phyloP scores from a whole-genome alignment of 2,329 filamentous ascomycete genomes.

The Rutstroemia sp. region DNA sequence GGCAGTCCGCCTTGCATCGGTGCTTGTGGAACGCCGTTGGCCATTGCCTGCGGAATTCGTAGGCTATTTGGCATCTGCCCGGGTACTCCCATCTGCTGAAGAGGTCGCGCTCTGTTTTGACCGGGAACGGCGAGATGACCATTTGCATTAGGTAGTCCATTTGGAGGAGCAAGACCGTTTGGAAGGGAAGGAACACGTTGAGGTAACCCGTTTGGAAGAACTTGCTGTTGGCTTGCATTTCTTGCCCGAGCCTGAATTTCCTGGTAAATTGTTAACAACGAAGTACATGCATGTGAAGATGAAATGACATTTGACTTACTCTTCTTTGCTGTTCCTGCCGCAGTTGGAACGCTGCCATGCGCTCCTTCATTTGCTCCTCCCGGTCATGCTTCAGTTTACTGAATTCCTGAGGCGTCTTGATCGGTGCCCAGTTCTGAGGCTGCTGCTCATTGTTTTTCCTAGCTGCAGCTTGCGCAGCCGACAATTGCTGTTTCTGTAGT shows the following conservation, averaged over 20 bases:
- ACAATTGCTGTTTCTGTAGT: slow-evolving; percentile 81
- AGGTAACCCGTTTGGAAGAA: slow-evolving; percentile 4
- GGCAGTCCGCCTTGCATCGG: slow-evolving; percentile 60
- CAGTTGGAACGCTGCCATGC: slow-evolving; percentile 41
- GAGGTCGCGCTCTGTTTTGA: slow-evolving; percentile 22
- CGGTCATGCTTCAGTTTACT: slow-evolving; percentile 83
- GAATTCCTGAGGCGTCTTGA: slow-evolving; percentile 77
- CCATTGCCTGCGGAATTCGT: slow-evolving; percentile 38
- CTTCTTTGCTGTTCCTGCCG: slow-evolving; percentile 40
- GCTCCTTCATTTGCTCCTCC: slow-evolving; percentile 60
- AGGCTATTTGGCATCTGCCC: slow-evolving; percentile 24
- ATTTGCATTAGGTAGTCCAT: slow-evolving; percentile 15
- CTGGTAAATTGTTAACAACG: slow-evolving; percentile 31
- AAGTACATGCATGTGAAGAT: not conserved
- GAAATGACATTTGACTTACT: slow-evolving; percentile 35
- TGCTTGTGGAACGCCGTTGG: slow-evolving; percentile 55
- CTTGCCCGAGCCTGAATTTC: slow-evolving; percentile 29
- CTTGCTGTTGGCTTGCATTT: slow-evolving; percentile 17
- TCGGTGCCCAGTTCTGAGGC: slow-evolving; percentile 36
- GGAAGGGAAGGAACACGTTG: slow-evolving; percentile 13
- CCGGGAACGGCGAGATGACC: slow-evolving; percentile 21
- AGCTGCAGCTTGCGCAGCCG: slow-evolving; percentile 65
- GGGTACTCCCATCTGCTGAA: slow-evolving; percentile 31
- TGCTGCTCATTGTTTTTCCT: slow-evolving; percentile 69
- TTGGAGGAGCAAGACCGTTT: slow-evolving; percentile 17